A percentile compares a stretch with the other conserved stretches of the same genome.
phyloP scores from a whole-genome alignment of 1,284 basidiomycete species.

The Irpex sp. region DNA sequence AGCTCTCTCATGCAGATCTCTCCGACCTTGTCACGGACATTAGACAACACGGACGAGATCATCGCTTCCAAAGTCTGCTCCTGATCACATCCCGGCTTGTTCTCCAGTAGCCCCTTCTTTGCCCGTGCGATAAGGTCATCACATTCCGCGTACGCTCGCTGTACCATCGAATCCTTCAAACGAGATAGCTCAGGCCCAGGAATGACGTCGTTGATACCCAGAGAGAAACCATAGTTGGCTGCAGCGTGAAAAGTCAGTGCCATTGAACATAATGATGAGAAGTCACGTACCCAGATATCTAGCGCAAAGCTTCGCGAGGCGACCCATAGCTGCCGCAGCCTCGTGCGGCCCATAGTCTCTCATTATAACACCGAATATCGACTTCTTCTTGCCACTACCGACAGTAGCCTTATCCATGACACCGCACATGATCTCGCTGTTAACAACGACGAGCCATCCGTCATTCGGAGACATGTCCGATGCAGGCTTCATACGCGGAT shows the following conservation, averaged over 20 bases:
- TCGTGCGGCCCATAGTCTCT: conserved; percentile 96
- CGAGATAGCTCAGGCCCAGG: conserved; percentile 81
- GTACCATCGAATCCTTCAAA: conserved; percentile 87
- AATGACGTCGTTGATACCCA: conserved; percentile 99
- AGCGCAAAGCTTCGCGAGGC: conserved; percentile 93
- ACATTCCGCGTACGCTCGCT: conserved; percentile 88
- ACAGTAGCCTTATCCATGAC: conserved; percentile 99
- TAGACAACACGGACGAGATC: conserved; percentile 91
- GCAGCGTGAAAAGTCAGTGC: conserved; percentile 1
- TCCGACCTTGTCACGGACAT: conserved; percentile 94
- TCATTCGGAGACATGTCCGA: conserved; percentile 96
- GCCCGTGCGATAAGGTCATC: conserved; percentile 86
- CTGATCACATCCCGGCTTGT: conserved; percentile 95
- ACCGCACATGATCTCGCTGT: conserved; percentile 99
- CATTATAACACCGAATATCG: conserved; percentile 97
- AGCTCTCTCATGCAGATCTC: conserved; percentile 98
- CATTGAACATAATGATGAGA: not conserved
- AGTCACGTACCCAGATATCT: conserved; percentile 78
- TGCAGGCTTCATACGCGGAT: conserved; percentile 56
- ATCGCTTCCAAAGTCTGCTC: conserved; percentile 96
- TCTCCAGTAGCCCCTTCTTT: conserved; percentile 91
- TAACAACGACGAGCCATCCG: conserved; percentile 96
- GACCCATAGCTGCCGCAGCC: conserved; percentile 94
- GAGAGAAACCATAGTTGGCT: conserved; percentile 97
- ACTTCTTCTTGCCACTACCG: conserved; percentile 99